Percentiles rank a stretch among this genome's conserved stretches.
phyloP scores from a whole-genome alignment of 2,329 filamentous ascomycete species.

The Fusarium pseudoanthophilum region DNA sequence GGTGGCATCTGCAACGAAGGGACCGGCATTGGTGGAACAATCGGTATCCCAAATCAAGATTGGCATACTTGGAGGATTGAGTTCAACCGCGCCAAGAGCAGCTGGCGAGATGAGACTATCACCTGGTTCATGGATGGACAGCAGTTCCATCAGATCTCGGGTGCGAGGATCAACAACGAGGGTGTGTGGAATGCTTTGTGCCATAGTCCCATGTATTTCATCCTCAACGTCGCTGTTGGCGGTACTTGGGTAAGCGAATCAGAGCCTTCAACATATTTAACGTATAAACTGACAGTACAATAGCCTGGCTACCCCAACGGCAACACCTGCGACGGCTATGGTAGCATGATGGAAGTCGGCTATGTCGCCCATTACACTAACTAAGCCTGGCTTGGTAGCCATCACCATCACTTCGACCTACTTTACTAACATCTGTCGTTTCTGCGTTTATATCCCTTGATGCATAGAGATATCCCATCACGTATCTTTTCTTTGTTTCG shows the following conservation, averaged over 20 bases:
- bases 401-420: rapidly evolving
- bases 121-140: constrained; percentile 60
- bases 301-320: constrained; percentile 59
- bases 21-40: constrained; percentile 52
- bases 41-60: constrained; percentile 31
- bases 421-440: rapidly evolving
- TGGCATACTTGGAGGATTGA: constrained; percentile 62
- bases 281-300: not conserved
- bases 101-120: constrained; percentile 60
- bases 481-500: not conserved
- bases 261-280: rapidly evolving
- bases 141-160: constrained; percentile 56
- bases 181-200: constrained; percentile 59
- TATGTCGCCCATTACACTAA: constrained; percentile 56
- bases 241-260: constrained; percentile 57
- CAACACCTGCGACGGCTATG: constrained; percentile 55
- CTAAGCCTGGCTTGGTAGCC: not conserved
- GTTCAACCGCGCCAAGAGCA: constrained; percentile 56
- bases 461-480: not conserved
- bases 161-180: constrained; percentile 55
- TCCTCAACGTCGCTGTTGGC: constrained; percentile 65
- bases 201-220: constrained; percentile 60
- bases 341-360: constrained; percentile 60
- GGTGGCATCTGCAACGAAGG: constrained; percentile 62
- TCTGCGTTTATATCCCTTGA: rapidly evolving